Base-by-base conservation (phyloP, 768 basidiomycete species). In the Tricholoma furcatifolium region DNA sequence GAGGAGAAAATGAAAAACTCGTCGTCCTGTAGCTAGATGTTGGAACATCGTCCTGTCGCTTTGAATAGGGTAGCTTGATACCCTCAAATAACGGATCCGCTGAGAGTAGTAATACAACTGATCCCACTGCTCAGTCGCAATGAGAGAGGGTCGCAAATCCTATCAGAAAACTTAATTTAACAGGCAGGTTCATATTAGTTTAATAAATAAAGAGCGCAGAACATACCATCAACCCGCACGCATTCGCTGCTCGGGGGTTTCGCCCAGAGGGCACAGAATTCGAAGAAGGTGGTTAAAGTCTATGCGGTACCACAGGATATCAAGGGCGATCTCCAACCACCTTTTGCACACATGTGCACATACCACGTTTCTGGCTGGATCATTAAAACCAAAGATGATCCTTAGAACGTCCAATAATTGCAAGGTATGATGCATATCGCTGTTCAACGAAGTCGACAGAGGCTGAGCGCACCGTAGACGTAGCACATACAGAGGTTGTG, bases 291-390 rank as follows among this genome's bases (percentile, higher is more conserved):
- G 56, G 6, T 61, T 55, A 2, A 61, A 56, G 24, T 60, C 54
- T 15, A 65, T 51, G n/a, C 51, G 56, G 34, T 58, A 47, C 64
- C 64, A 65, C 14, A 65, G 57, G 18, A 46, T 30, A 43, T 63
- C 59, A 10, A 63, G 54, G 3, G 55, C 60, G 23, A 55, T 51
- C 23, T 59, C 58, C 11, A 55, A 51, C 64, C 64, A 65, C 35
- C 45, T 27, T 27, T 56, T 59, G 27, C 54, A 61, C 3, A 65
- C 62, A 8, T 56, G 51, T 23, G 57, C 59, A 34, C 62, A 63
- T 12, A 44, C 49, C 42, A 39, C 44, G 43, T 36, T 40, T 12
- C 47, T 59, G 40, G 24, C 32, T 15, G 24, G 23, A 35, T 59
- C 50, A 24, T 60, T 51, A 21, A 51, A 56, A 21, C 40, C 50